Conservation (phyloP, 169 alveolate genomes). For the Eimeria praecox region DNA sequence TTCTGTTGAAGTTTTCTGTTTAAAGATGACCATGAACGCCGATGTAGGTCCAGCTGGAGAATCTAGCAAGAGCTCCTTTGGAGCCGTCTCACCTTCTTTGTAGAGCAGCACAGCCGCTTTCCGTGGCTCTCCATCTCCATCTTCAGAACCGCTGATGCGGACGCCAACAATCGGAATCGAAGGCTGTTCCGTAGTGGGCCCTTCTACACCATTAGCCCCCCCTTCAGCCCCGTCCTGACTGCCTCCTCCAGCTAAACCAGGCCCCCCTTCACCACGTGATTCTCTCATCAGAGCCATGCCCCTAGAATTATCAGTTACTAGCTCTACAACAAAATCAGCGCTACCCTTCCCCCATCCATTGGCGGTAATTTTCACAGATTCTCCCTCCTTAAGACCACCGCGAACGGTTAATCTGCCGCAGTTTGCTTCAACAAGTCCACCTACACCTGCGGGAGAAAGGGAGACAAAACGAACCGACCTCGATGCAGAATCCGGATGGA, state of each 20-base stretch:
- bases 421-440: conserved; percentile 18
- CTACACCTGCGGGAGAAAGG: neutral
- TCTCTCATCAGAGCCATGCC: neutral
- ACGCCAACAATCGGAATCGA: conserved; percentile 24
- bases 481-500: neutral
- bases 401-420: conserved; percentile 30
- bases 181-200: neutral
- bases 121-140: neutral
- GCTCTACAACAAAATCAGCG: neutral
- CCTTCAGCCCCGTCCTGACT: neutral
- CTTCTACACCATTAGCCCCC: neutral
- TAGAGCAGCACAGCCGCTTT: conserved; percentile 25
- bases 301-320: conserved; percentile 4
- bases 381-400: conserved; percentile 1
- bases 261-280: neutral
- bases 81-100: neutral
- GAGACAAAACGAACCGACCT: neutral
- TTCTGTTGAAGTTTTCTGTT: neutral
- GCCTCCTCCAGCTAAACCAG: conserved; percentile 25
- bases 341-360: conserved; percentile 27
- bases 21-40: neutral
- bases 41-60: conserved; percentile 69
- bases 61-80: conserved; percentile 35
- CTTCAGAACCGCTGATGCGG: conserved; percentile 15
- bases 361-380: conserved; percentile 8